phyloP scores from a whole-genome alignment of 2,329 filamentous ascomycete genomes.

The Trichoderma endophyticum region DNA sequence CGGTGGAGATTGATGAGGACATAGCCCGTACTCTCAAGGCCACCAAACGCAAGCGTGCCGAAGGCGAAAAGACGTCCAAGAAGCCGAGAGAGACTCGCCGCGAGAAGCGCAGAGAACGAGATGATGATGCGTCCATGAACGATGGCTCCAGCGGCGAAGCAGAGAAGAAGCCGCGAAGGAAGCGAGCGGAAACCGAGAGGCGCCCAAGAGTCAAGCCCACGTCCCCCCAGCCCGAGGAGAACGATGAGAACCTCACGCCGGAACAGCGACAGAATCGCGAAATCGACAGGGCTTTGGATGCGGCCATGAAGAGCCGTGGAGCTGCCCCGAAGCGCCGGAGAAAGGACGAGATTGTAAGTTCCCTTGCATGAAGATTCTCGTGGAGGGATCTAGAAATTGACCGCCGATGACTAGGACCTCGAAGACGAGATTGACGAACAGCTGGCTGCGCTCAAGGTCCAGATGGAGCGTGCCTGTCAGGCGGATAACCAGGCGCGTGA shows the following conservation, averaged over 20 bases:
- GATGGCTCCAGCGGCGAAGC: slow-evolving; percentile 46
- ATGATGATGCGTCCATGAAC: slow-evolving; percentile 48
- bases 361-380: neutral
- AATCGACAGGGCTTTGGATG: slow-evolving; percentile 83
- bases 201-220: slow-evolving; percentile 44
- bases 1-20: slow-evolving; percentile 66
- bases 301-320: slow-evolving; percentile 75
- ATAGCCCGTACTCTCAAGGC: slow-evolving; percentile 62
- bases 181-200: slow-evolving; percentile 47
- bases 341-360: slow-evolving; percentile 79
- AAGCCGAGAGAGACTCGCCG: slow-evolving; percentile 73
- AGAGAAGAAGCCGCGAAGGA: slow-evolving; percentile 45
- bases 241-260: slow-evolving; percentile 76
- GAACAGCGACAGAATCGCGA: slow-evolving; percentile 81
- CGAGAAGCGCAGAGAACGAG: slow-evolving; percentile 56
- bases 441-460: slow-evolving; percentile 80
- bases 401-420: slow-evolving; percentile 60
- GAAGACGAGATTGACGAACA: slow-evolving; percentile 88
- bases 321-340: slow-evolving; percentile 62
- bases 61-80: slow-evolving; percentile 57
- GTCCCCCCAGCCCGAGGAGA: slow-evolving; percentile 61
- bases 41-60: slow-evolving; percentile 62
- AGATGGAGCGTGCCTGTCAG: slow-evolving; percentile 88
- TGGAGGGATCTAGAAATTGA: neutral
- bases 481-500: slow-evolving; percentile 80